Percentiles rank a stretch among this genome's conserved stretches.
These are phyloP conservation scores for Trichosanthes cucumerina DNA, from an alignment of 306 rosid species.

Conservation along the genomic window DNA sequence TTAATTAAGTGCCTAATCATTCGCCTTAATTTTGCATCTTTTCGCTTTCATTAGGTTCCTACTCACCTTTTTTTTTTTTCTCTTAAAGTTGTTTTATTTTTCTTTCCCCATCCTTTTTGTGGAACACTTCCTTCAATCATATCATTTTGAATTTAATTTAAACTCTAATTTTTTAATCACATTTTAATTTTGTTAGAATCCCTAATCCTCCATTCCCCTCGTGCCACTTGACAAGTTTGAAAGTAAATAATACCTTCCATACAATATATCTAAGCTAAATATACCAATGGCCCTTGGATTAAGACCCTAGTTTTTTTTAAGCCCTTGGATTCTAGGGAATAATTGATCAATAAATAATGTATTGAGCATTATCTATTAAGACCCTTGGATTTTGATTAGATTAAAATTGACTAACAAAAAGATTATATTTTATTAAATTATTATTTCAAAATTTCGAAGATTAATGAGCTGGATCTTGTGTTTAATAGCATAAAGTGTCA, in stretches of 20 bases:
- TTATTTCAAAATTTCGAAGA: too few relatives aligned
- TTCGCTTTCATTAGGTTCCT: not conserved
- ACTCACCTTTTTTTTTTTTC: not conserved
- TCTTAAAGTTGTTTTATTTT: not conserved
- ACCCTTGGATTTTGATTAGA: too few relatives aligned
- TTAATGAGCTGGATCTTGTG: too few relatives aligned
- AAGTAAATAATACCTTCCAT: not conserved
- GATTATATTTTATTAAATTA: too few relatives aligned
- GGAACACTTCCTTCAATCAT: not conserved
- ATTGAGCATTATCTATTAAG: too few relatives aligned
- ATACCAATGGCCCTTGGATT: too few relatives aligned
- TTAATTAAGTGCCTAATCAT: not conserved
- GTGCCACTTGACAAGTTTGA: not conserved
- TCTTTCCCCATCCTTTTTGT: not conserved
- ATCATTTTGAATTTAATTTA: not conserved
- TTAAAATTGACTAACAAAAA: too few relatives aligned
- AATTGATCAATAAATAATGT: too few relatives aligned
- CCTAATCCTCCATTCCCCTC: not conserved
- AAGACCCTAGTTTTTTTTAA: too few relatives aligned
- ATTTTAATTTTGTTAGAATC: not conserved
- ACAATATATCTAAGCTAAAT: too few relatives aligned
- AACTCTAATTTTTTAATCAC: not conserved
- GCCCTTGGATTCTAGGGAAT: too few relatives aligned
- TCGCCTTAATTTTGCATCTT: not conserved
- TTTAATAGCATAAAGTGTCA: too few relatives aligned